Evolutionary conservation across 306 rosid genomes (phyloP).

Genomic region (Crataegus laevigata): DNA sequence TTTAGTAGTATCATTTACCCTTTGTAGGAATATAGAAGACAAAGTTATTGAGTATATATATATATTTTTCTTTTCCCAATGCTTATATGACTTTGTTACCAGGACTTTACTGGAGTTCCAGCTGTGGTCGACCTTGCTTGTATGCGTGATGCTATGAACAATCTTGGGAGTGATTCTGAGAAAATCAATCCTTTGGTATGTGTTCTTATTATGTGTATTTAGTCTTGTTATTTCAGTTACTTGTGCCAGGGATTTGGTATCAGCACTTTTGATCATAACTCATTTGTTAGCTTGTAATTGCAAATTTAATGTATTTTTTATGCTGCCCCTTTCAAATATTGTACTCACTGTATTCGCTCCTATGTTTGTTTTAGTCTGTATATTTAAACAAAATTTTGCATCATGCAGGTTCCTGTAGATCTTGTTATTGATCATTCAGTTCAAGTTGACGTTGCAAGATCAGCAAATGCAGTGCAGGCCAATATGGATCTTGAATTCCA

Average conservation of each 20-base stretch:
- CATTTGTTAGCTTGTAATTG: not conserved
- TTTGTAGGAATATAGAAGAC: not conserved
- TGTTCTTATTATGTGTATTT: not conserved
- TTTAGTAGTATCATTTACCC: not conserved
- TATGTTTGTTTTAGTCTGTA: slow-evolving; percentile 10
- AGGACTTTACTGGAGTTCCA: slow-evolving; percentile 96
- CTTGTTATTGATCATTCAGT: slow-evolving; percentile 93
- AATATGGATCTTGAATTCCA: slow-evolving; percentile 90
- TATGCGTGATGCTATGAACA: slow-evolving; percentile 97
- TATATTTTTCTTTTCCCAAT: slow-evolving; percentile 8
- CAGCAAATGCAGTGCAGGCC: slow-evolving; percentile 83
- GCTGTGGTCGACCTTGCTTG: slow-evolving; percentile 92
- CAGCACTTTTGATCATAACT: not conserved
- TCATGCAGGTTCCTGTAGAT: slow-evolving; percentile 82
- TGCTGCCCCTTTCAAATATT: not conserved
- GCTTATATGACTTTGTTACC: slow-evolving; percentile 4
- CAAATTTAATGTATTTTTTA: not conserved
- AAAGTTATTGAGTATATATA: not conserved
- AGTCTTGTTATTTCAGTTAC: not conserved
- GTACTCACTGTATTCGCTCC: not conserved
- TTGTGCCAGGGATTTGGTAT: not conserved
- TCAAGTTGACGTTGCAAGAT: slow-evolving; percentile 81
- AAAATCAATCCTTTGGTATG: slow-evolving; percentile 89
- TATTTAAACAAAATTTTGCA: not conserved
- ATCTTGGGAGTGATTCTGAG: slow-evolving; percentile 81